Percentiles rank a stretch among this genome's conserved stretches.
Evolutionary conservation across 2,329 filamentous ascomycete genomes (phyloP).

Genomic region (Aspergillus felis): DNA sequence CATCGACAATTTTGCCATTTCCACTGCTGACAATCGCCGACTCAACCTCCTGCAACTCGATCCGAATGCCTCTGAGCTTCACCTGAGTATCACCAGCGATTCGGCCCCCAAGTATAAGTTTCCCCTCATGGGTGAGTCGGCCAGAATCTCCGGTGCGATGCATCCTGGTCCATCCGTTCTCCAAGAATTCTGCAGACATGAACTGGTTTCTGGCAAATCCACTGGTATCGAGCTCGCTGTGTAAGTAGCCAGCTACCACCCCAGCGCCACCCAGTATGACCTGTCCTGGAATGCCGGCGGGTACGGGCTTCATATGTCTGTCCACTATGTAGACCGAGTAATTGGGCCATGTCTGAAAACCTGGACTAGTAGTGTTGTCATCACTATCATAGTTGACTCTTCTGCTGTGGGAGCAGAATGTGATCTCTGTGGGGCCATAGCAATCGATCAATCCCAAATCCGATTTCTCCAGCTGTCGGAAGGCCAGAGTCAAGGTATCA

Average conservation of each 20-base stretch:
- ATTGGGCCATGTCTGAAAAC: conserved; percentile 32
- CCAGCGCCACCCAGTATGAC: conserved; percentile 36
- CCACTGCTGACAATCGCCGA: conserved; percentile 22
- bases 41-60: conserved; percentile 48
- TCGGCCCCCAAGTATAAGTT: conserved; percentile 22
- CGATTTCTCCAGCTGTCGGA: conserved; percentile 9
- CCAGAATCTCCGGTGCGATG: conserved; percentile 30
- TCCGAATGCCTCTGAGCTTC: conserved; percentile 27
- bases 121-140: conserved; percentile 21
- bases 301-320: conserved; percentile 32
- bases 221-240: conserved; percentile 8
- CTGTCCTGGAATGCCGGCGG: conserved; percentile 43
- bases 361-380: not conserved
- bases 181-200: conserved; percentile 1
- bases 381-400: not conserved
- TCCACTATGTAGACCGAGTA: conserved; percentile 43
- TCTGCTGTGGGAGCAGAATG: conserved; percentile 14
- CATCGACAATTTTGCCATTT: conserved; percentile 8
- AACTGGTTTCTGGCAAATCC: conserved; percentile 13
- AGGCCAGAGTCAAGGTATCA: conserved; percentile 4
- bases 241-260: conserved; percentile 16
- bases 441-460: conserved; percentile 19
- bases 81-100: conserved; percentile 22
- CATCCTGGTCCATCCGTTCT: conserved; percentile 7
- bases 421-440: conserved; percentile 28